These are phyloP conservation scores for Raddia distichophylla DNA, from an alignment of 176 grass and related monocot species.

Conservation along the genomic window DNA sequence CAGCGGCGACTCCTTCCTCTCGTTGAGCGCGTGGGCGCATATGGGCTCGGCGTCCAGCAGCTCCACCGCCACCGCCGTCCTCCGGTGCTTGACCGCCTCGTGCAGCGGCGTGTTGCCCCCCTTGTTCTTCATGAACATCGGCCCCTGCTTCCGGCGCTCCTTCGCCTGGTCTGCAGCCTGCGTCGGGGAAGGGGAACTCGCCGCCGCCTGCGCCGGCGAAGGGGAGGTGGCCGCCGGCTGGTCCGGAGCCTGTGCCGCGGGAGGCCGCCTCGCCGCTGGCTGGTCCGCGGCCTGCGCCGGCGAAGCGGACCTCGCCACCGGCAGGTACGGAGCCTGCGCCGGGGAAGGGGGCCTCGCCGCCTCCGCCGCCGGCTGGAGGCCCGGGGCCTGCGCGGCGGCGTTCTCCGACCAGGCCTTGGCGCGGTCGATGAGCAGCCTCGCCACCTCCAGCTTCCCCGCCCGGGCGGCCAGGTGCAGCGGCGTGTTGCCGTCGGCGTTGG, in stretches of 20 bases:
- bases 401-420: background rate
- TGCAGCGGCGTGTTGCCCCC: slow-evolving; percentile 59
- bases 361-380: too few species aligned
- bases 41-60: slow-evolving; percentile 47
- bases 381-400: too few species aligned
- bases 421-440: background rate
- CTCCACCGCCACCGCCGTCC: slow-evolving; percentile 40
- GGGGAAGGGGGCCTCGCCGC: background rate
- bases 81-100: slow-evolving; percentile 51
- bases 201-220: too few species aligned
- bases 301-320: background rate
- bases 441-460: slow-evolving; percentile 44
- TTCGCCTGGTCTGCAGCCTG: too few species aligned
- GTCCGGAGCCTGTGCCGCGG: too few species aligned
- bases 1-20: slow-evolving; percentile 56
- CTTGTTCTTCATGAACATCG: slow-evolving; percentile 22
- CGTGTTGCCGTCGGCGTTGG: slow-evolving; percentile 61
- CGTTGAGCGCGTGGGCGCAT: slow-evolving; percentile 47
- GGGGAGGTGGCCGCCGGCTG: too few species aligned
- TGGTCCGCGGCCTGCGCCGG: too few species aligned
- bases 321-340: background rate
- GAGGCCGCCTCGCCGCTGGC: too few species aligned
- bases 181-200: too few species aligned
- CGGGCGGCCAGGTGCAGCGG: slow-evolving; percentile 65
- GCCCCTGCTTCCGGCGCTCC: background rate